Base-by-base conservation (phyloP, 768 basidiomycete genomes). In the Asterophora parasitica region DNA sequence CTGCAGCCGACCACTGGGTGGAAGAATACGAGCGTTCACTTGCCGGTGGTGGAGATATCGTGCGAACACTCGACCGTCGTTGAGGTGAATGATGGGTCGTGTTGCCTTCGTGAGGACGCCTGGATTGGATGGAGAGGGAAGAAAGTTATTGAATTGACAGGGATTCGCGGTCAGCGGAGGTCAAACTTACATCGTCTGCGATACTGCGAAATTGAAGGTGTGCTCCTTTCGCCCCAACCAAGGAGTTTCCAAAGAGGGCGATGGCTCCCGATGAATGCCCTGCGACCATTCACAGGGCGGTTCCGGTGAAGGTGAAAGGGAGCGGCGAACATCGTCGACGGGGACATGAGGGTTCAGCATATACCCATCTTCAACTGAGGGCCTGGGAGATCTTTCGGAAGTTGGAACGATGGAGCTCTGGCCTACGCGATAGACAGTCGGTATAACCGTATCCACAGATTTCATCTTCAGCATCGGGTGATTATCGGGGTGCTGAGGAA, bases 401-500 rank as follows among this genome's bases (percentile, higher is more conserved):
- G 36, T 38, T 16, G 43, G 16, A 15, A 19, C 13, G 2, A 19
- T 38, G 15, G 34, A 20, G 7, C 26, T 43, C n/a, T 44, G 32
- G 7, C 32, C 43, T 17, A 30, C 35, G 17, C 64, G 57, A 46
- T 63, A 62, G 1, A 69, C 64, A 2, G 63, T 62, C 0, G 70
- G 70, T 41, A 73, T 61, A 12, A 73, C 60, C 3, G 77, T 73
- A 13, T 76, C 74, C 1, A 70, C 52, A 0, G 69, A 70, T 58
- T 71, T 82, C 65, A 93, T 70, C 77, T 92, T 93, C 58, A 92
- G 61, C 60, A 94, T 50, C 0, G 83, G 79, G 58, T 94, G 92
- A 27, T 66, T 77, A 10, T 62, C 49, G 0, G 88, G 87, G 61
- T 94, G 91, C 10, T 87, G 70, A 4, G 81, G 66, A 50, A 92